Percentiles rank a stretch among this genome's conserved stretches.
These are phyloP conservation scores for Hanseniaspora thailandica DNA, from an alignment of 805 yeast species.

Conservation along the genomic window DNA sequence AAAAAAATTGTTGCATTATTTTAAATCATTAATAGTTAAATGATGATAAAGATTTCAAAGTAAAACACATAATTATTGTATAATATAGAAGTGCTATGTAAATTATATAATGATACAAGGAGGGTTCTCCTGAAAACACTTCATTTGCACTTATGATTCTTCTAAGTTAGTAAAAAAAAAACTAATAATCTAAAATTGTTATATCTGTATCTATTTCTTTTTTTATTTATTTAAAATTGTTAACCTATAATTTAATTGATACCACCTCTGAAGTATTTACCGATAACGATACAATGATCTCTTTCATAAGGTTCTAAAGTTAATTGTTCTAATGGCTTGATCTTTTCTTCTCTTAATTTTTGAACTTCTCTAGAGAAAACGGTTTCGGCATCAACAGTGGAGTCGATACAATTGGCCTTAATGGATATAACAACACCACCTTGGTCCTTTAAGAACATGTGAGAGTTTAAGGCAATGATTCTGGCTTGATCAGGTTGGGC, in stretches of 20 bases:
- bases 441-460: constrained; percentile 92
- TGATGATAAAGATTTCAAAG: too few species aligned
- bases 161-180: neutral
- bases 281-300: constrained; percentile 98
- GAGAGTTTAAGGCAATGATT: constrained; percentile 96
- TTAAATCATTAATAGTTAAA: too few species aligned
- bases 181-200: neutral
- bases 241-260: constrained; percentile 23
- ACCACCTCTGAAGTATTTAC: constrained; percentile 89
- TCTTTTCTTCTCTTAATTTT: constrained; percentile 95
- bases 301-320: constrained; percentile 99
- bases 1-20: too few species aligned
- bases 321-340: constrained; percentile 96
- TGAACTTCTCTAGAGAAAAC: constrained; percentile 99
- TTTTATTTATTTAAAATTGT: neutral
- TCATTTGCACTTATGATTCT: neutral
- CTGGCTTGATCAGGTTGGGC: constrained; percentile 99
- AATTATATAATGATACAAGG: neutral
- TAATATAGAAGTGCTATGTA: neutral
- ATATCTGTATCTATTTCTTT: neutral
- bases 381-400: constrained; percentile 98
- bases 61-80: neutral
- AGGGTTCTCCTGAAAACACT: neutral
- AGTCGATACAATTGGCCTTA: constrained; percentile 99
- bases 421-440: constrained; percentile 98